Evolutionary conservation across 208 protist genomes (phyloP).

Genomic region (Porcisia hertigi): DNA sequence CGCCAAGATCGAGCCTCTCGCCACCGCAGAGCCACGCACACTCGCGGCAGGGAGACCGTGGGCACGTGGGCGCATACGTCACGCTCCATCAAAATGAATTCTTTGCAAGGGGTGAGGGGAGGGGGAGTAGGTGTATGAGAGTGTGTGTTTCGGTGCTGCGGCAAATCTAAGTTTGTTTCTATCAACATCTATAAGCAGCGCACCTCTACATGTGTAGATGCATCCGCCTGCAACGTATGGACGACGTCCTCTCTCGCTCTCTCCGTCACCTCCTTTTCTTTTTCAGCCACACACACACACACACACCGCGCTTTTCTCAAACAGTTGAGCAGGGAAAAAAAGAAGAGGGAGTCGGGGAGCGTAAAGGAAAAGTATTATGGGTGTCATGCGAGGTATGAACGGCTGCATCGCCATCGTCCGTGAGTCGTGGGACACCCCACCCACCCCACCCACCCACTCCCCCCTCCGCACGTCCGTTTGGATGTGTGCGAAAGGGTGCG

Average conservation of each 20-base stretch:
- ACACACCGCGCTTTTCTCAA: background rate
- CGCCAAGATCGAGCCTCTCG: conserved; percentile 16
- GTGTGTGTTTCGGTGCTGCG: background rate
- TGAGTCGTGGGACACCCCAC: no score
- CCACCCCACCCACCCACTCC: no score
- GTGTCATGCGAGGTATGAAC: no score
- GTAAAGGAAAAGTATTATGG: no score
- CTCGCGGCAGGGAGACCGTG: conserved; percentile 5
- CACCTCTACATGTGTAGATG: background rate
- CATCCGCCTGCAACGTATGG: background rate
- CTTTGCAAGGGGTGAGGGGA: background rate
- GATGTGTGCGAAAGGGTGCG: background rate
- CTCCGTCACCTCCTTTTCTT: background rate
- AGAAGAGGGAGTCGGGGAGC: background rate
- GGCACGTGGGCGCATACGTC: background rate
- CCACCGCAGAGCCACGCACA: conserved; percentile 30
- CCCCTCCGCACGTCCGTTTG: no score
- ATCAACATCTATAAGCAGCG: background rate
- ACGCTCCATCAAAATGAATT: conserved; percentile 1
- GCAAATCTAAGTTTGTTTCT: background rate
- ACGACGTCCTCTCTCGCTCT: background rate
- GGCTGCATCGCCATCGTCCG: no score
- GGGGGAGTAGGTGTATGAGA: background rate
- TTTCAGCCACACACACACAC: background rate
- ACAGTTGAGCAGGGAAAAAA: background rate